phyloP scores from a whole-genome alignment of 179 eudicot species.

The Beta lomatogona region DNA sequence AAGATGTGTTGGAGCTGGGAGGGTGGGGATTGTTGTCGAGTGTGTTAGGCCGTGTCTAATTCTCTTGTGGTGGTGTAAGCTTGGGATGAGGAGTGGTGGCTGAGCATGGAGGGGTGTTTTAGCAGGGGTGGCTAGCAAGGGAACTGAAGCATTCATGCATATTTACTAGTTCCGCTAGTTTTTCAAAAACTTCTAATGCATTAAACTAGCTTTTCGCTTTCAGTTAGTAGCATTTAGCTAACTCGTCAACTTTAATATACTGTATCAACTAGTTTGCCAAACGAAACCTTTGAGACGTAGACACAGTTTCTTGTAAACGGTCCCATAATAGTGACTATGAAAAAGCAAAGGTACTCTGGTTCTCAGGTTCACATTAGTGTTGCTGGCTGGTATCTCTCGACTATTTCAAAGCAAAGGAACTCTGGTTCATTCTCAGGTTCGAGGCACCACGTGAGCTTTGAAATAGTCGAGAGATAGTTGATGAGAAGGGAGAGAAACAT shows the following conservation, averaged over 20 bases:
- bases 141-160: too few relatives aligned
- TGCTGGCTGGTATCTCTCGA: slow-evolving; percentile 85
- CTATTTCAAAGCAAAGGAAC: slow-evolving; percentile 80
- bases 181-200: not conserved
- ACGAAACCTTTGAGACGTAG: not conserved
- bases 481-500: slow-evolving; percentile 58
- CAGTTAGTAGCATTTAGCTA: too few relatives aligned
- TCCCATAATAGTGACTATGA: not conserved
- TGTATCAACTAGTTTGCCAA: not conserved
- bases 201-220: not conserved
- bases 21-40: too few relatives aligned
- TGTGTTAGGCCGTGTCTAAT: too few relatives aligned
- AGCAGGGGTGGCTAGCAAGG: too few relatives aligned
- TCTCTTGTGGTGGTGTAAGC: too few relatives aligned
- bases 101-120: too few relatives aligned
- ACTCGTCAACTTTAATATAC: not conserved
- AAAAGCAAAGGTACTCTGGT: too few relatives aligned
- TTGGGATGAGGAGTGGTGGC: too few relatives aligned
- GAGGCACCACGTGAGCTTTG: slow-evolving; percentile 90
- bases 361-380: slow-evolving; percentile 35
- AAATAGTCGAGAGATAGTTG: slow-evolving; percentile 70
- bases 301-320: not conserved
- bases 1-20: too few relatives aligned
- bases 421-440: slow-evolving; percentile 58
- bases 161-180: not conserved